Evolutionary conservation across 805 yeast species (phyloP).

Genomic region (Starmerella apis): DNA sequence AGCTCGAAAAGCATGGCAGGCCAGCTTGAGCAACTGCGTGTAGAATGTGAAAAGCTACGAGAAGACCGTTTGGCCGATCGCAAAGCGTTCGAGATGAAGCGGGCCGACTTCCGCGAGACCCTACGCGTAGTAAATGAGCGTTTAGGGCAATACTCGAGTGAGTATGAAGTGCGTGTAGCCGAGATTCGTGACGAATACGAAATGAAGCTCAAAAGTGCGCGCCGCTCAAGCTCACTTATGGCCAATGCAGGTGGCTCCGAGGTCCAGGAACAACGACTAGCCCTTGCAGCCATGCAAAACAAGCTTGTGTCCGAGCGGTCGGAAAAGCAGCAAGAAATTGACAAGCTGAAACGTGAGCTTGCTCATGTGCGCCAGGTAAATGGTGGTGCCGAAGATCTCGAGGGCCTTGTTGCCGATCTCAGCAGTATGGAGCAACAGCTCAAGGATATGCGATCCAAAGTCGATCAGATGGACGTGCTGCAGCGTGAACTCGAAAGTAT

Average conservation of each 20-base stretch:
- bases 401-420: constrained; percentile 21
- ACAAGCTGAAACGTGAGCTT: constrained; percentile 19
- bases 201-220: constrained; percentile 21
- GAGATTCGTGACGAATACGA: constrained; percentile 23
- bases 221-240: constrained; percentile 18
- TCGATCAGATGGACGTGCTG: constrained; percentile 28
- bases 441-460: constrained; percentile 21
- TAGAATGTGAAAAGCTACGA: constrained; percentile 27
- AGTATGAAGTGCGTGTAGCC: constrained; percentile 24
- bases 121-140: constrained; percentile 24
- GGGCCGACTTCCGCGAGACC: constrained; percentile 29
- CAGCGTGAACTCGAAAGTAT: constrained; percentile 25
- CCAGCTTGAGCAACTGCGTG: constrained; percentile 12
- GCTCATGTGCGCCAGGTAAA: constrained; percentile 19
- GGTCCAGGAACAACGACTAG: constrained; percentile 28
- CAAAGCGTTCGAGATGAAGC: constrained; percentile 27
- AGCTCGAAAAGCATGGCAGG: background rate
- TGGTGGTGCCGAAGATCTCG: constrained; percentile 19
- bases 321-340: constrained; percentile 21
- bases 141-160: constrained; percentile 22
- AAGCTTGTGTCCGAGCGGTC: constrained; percentile 28
- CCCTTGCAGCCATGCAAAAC: constrained; percentile 33
- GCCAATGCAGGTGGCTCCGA: constrained; percentile 16
- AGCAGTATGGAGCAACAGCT: constrained; percentile 24
- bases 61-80: constrained; percentile 28